Base-by-base conservation (phyloP, 768 basidiomycete genomes). In the Holtermanniella nyarrowii region DNA sequence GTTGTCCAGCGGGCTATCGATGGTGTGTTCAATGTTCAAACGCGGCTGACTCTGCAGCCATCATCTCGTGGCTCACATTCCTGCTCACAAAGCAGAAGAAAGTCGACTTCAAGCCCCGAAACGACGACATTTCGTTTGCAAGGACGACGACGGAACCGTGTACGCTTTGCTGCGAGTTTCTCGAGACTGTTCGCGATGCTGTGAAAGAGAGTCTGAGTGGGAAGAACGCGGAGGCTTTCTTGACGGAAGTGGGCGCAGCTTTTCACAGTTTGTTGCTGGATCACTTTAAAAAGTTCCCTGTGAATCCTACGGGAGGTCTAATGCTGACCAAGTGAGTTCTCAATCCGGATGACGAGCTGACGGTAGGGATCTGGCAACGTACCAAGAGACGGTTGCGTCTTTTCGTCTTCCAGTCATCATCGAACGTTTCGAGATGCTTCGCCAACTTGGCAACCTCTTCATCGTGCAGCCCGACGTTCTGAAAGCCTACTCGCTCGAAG, bases 351-450 rank as follows among this genome's bases (percentile, higher is more conserved):
- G 5, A 14, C 18, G 41, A 3, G 7, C 22, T 14, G 55, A 4
- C 14, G 22, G 21, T 44, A 96, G 91, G 74, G 95, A 99, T 67
- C 80, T 99, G 60, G 95, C 91, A 59, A 82, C 85, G 20, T 99
- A 99, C 65, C 95, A 97, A 75, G 95, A 97, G 61, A 80, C 80
- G 1, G 80, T 95, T 58, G 75, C 77, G 55, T 81, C 79, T n/a
- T 96, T 93, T 74, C 77, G 78, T 25, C 82, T 95, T 41, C 81
- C 87, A 11, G 77, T 85, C 5, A 77, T 99, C 5, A 80, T 84
- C 58, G 91, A 97, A 69, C 88, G 93, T 21, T 99, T 93, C 74
- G 95, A 97, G 68, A 96, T 97, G 75, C 83, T 97, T 56, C 84
- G 91, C 39, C 91, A 97, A 71, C 81, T 99, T 3, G 95, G 93